Evolutionary conservation across 306 rosid genomes (phyloP), one percentile per base, ranked within the genome.

Genomic region (Sicyos edulis): DNA sequence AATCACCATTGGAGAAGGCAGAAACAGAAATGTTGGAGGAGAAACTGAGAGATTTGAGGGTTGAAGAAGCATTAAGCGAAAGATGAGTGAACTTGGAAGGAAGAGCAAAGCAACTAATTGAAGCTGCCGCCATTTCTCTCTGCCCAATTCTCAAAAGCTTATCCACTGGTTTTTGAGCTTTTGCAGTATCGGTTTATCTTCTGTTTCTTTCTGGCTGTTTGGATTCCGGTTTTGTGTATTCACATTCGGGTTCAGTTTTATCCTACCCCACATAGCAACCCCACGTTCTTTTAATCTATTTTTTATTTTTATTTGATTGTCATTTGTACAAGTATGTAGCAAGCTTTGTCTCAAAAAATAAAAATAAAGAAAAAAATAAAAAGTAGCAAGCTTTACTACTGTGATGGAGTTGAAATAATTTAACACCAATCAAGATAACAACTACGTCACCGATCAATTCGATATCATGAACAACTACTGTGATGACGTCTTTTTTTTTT

Each of bases 81-180:
- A 95, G 89, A 77, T 26, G 75, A 19, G 74, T 61, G 75, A 82
- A 67, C 79, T 86, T 85, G 62, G 97, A 83, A 29, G 97, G 83
- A 74, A 91, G 87, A 72, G 86, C 72, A 0, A 90, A 76, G 89
- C 80, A 80, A 40, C 56, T 82, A 75, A 78, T 4, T n/a, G 95
- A 75, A 75, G 84, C 47, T 16, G 95, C 80, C 75, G 37, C 37
- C 37, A 32, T 32, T 32, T 32, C 5, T 32, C 4, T 1, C 4
- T 32, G 37, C 4, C 37, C 37, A 32, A 32, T 32, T 32, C 37
- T 32, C 37, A 32, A 32, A 32, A 32, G 44, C 69, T 60, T 63
- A 74, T 67, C 79, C 58, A 67, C 65, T 24, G 8, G 42, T 10
- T 53, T 24, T 29, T 24, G 74, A 57, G n/a, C n/a, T 15, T 13